These are phyloP conservation scores for Hypoxylon crocopeplum DNA, from an alignment of 495 filamentous ascomycete genomes.

Conservation along the genomic window DNA sequence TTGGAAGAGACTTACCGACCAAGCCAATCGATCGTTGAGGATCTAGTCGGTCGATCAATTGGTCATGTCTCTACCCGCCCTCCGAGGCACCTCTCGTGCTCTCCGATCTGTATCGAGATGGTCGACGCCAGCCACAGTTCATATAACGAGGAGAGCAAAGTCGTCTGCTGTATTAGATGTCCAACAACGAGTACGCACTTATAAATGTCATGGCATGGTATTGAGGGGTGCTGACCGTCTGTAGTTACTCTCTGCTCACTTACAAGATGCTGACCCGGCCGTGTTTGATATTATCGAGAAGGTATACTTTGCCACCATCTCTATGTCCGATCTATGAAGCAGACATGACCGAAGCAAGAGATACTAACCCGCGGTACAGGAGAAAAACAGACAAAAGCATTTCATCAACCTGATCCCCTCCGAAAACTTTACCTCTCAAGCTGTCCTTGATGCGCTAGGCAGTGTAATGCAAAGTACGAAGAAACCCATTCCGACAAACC, in stretches of 20 bases:
- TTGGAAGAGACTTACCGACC: not conserved
- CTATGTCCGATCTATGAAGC: not conserved
- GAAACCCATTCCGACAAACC: not conserved
- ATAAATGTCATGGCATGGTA: not conserved
- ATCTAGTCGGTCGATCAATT: slow-evolving; percentile 3
- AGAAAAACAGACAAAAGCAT: slow-evolving; percentile 93
- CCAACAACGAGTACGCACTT: slow-evolving; percentile 66
- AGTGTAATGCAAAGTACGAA: slow-evolving; percentile 96
- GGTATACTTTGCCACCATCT: slow-evolving; percentile 55
- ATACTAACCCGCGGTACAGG: slow-evolving; percentile 57
- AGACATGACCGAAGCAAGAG: not conserved
- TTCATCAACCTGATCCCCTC: slow-evolving; percentile 99
- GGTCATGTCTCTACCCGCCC: slow-evolving; percentile 29
- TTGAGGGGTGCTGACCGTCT: not conserved
- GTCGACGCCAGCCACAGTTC: slow-evolving; percentile 22
- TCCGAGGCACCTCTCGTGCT: slow-evolving; percentile 39
- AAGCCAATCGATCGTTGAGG: not conserved
- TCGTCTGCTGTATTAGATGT: slow-evolving; percentile 61
- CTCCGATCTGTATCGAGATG: slow-evolving; percentile 31
- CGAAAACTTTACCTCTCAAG: slow-evolving; percentile 98
- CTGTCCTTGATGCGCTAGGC: slow-evolving; percentile 93
- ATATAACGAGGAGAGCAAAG: slow-evolving; percentile 49
- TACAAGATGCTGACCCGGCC: slow-evolving; percentile 85
- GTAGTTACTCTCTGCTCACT: slow-evolving; percentile 78
- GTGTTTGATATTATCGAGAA: slow-evolving; percentile 89